A percentile compares a stretch with the other conserved stretches of the same genome.
Conservation (phyloP, 2,329 filamentous ascomycete species). For the Fusarium sp. region DNA sequence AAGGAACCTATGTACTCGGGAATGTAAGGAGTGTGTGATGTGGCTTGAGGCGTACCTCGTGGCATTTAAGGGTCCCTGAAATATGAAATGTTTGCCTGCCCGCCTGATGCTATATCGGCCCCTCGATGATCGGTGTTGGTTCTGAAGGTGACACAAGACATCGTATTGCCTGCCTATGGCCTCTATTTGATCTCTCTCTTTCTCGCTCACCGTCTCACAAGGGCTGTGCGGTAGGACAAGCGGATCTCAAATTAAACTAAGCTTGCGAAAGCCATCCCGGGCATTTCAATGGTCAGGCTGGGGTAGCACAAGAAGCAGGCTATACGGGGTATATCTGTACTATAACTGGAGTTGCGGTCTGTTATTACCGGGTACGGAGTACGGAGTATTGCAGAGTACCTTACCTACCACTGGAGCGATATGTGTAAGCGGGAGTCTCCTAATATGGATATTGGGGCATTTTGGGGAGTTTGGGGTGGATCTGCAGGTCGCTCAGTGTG, state of each 20-base stretch:
- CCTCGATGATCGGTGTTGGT: not conserved
- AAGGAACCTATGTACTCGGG: not conserved
- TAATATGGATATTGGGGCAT: slow-evolving; percentile 25
- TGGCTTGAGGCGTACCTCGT: slow-evolving; percentile 20
- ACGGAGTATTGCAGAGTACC: too few species aligned
- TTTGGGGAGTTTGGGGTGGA: not conserved
- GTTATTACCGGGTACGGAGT: not conserved
- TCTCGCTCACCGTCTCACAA: slow-evolving; percentile 13
- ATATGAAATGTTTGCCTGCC: slow-evolving; percentile 2
- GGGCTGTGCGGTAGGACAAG: slow-evolving; percentile 2
- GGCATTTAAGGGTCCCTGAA: slow-evolving; percentile 16
- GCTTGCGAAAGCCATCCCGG: slow-evolving; percentile 20
- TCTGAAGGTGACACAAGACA: slow-evolving; percentile 17
- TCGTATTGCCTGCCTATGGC: slow-evolving; percentile 4
- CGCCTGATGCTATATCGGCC: not conserved
- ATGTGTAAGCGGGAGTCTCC: slow-evolving; percentile 30
- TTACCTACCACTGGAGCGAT: not conserved
- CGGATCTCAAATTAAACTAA: slow-evolving; percentile 27
- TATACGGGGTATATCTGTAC: not conserved
- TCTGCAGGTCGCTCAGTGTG: slow-evolving; percentile 41
- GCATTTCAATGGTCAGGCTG: slow-evolving; percentile 14
- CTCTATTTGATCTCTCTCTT: not conserved
- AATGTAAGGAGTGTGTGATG: not conserved
- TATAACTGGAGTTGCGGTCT: not conserved
- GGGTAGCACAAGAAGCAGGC: slow-evolving; percentile 17